Conservation (phyloP, 108 stramenopile genomes). For the Skeletonema costatum region DNA sequence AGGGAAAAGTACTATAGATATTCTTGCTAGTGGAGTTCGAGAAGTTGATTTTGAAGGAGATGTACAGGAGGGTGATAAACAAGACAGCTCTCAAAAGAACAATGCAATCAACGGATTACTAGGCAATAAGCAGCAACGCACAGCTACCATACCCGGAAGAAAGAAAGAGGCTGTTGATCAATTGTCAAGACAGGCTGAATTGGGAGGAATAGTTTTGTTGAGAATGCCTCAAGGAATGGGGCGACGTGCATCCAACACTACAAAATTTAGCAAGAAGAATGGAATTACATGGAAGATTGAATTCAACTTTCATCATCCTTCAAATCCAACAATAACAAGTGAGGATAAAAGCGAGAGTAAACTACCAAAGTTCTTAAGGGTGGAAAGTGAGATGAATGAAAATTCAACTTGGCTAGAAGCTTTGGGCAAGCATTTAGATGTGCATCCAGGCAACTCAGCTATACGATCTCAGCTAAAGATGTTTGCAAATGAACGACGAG, state of each 20-base stretch:
- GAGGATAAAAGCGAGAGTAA: neutral
- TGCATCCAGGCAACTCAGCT: constrained; percentile 34
- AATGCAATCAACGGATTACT: constrained; percentile 10
- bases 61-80: neutral
- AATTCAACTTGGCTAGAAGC: constrained; percentile 22
- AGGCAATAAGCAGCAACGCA: constrained; percentile 2
- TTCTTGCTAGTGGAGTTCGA: constrained; percentile 23
- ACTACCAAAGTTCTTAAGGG: constrained; percentile 24
- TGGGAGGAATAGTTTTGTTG: constrained; percentile 56
- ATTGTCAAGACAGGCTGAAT: constrained; percentile 59
- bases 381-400: constrained; percentile 30
- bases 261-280: constrained; percentile 49
- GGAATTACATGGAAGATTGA: constrained; percentile 51
- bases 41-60: constrained; percentile 1
- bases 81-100: constrained; percentile 8
- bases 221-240: constrained; percentile 75
- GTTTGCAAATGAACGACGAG: constrained; percentile 33
- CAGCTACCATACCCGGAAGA: neutral
- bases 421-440: constrained; percentile 42
- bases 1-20: constrained; percentile 16
- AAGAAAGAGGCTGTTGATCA: constrained; percentile 33
- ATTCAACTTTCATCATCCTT: constrained; percentile 24
- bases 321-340: neutral
- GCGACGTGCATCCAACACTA: constrained; percentile 63
- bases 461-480: constrained; percentile 27